These are phyloP conservation scores for Pleurozium schreberi DNA, from an alignment of 225 moss, liverwort and hornwort species.

Conservation along the genomic window DNA sequence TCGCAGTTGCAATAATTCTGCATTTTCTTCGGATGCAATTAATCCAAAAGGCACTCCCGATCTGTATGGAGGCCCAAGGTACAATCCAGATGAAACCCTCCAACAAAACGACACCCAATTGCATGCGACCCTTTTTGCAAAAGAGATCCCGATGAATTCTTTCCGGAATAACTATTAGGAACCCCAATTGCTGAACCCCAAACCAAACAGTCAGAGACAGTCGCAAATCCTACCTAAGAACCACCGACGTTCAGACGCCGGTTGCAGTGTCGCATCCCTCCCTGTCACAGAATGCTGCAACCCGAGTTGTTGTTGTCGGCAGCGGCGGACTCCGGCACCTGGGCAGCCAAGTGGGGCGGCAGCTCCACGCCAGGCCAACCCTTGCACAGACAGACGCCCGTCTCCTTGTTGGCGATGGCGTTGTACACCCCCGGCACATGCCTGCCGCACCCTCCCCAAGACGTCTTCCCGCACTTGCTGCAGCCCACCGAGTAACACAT, in stretches of 20 bases:
- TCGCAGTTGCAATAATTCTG: background rate
- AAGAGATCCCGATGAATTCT: background rate
- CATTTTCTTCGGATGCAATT: background rate
- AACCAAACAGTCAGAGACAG: no score
- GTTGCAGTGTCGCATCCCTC: background rate
- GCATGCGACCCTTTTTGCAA: background rate
- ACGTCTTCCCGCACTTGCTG: constrained; percentile 54
- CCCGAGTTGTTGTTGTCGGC: background rate
- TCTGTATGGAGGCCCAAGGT: background rate
- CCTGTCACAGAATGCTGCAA: constrained; percentile 12
- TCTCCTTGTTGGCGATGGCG: constrained; percentile 31
- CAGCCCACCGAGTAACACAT: constrained; percentile 68
- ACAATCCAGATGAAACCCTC: background rate
- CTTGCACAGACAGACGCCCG: constrained; percentile 63
- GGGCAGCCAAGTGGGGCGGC: constrained; percentile 35
- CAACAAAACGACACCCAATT: background rate
- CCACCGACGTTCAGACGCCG: no score
- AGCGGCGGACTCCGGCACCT: background rate
- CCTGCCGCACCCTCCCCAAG: constrained; percentile 78
- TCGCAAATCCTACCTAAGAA: background rate
- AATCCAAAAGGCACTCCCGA: background rate
- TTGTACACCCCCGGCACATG: constrained; percentile 72
- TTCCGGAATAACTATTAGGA: no score
- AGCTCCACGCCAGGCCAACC: constrained; percentile 68
- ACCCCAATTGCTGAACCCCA: background rate